Base-by-base conservation (phyloP, 345 rosid genomes). In the Populus euphratica region DNA sequence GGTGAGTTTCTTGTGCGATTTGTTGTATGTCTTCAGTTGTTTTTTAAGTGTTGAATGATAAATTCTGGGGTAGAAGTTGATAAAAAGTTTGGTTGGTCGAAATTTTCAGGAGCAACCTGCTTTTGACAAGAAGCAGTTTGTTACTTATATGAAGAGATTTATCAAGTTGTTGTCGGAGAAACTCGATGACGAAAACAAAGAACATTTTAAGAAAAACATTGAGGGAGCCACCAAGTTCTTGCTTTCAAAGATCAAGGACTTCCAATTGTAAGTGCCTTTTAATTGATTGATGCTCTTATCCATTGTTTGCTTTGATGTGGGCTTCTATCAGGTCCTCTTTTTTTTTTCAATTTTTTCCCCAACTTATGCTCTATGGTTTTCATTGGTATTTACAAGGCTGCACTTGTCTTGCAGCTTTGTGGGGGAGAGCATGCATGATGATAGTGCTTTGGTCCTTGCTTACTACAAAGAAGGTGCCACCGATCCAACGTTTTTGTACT, bases 401-500 rank as follows among this genome's bases (percentile, higher is more conserved):
- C 23, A 31, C 63, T 4, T 68, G 25, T 29, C 4, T 35, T 73
- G 77, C 89, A 96, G 99, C 84, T 96, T 96, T 67, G 93, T 96
- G 31, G 99, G 99, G 13, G 99, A 96, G 88, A 90, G 97, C 81
- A 92, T 94, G 98, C 80, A 77, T 2, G 97, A 94, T 78, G 98
- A 96, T 74, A 75, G 83, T 29, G 1, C 59, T 66, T 11, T 94
- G 89, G 99, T 96, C 63, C 85, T 96, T 77, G 99, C 99, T 62
- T 91, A 94, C 90, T 96, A 96, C 92, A 96, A 89, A 86, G 99
- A 94, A 0, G 98, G 97, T 81, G 94, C 97, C 5, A 61, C 89
- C 0, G 97, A 96, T 81, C 98, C 99, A 5, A 96, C 99, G 47
- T 96, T 96, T 88, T 84, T 96, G 87, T 96, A 96, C 86, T 89